Evolutionary conservation across 805 yeast genomes (phyloP).

Genomic region (Lipomyces sp.): DNA sequence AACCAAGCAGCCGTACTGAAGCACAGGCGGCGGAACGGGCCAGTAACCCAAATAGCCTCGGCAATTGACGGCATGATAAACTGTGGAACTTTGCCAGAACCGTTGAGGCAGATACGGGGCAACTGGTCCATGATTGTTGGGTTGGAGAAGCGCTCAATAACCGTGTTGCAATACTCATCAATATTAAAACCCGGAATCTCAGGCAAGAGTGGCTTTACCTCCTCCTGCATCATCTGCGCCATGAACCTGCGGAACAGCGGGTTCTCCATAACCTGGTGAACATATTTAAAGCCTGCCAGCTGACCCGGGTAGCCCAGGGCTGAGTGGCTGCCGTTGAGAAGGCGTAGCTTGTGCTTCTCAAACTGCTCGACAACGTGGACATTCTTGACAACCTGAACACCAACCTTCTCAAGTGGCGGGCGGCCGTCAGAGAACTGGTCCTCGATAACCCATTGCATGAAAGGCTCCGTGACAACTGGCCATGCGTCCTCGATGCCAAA

Average conservation of each 20-base stretch:
- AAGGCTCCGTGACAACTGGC: conserved; percentile 13
- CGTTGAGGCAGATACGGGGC: conserved; percentile 10
- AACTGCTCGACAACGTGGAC: conserved; percentile 9
- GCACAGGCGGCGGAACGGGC: conserved; percentile 14
- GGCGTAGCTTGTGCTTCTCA: conserved; percentile 10
- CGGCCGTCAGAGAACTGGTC: conserved; percentile 11
- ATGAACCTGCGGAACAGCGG: conserved; percentile 10
- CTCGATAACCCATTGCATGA: conserved; percentile 10
- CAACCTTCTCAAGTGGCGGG: conserved; percentile 10
- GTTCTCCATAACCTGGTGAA: conserved; percentile 11
- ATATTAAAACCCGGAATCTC: conserved; percentile 8
- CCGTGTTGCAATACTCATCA: conserved; percentile 8
- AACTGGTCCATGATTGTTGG: conserved; percentile 10
- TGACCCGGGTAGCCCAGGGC: conserved; percentile 9
- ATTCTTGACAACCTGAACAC: conserved; percentile 11
- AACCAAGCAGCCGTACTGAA: conserved; percentile 10
- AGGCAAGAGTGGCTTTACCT: conserved; percentile 8
- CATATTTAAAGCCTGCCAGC: conserved; percentile 9
- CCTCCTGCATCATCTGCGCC: conserved; percentile 9
- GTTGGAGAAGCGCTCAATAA: conserved; percentile 10
- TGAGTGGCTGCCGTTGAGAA: conserved; percentile 11
- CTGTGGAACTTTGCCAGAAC: conserved; percentile 9
- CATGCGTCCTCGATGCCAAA: conserved; percentile 11
- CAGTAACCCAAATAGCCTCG: conserved; percentile 11
- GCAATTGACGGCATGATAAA: conserved; percentile 11